Percentiles rank a stretch among this genome's conserved stretches.
Evolutionary conservation across 768 basidiomycete species (phyloP).

Genomic region (Holtermannia corniformis): DNA sequence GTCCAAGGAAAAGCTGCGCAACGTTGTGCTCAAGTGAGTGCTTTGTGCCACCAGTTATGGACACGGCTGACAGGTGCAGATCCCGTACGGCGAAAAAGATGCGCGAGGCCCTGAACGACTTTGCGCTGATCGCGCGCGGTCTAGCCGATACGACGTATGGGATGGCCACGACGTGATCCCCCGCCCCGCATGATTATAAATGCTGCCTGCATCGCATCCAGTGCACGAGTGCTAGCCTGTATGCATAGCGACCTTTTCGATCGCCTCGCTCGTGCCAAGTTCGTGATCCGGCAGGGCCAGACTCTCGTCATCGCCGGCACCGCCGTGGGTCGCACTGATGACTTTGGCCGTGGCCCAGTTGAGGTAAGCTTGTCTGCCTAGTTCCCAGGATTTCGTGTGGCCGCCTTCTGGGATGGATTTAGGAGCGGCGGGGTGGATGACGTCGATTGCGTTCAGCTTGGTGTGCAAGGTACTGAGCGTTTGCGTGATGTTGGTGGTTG

Average conservation of each 20-base stretch:
- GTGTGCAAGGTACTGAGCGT: constrained; percentile 44
- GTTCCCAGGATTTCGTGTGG: constrained; percentile 70
- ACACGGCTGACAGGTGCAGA: constrained; percentile 39
- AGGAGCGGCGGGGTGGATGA: constrained; percentile 45
- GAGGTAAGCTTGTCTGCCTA: constrained; percentile 60
- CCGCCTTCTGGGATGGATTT: constrained; percentile 43
- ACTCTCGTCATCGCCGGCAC: background rate
- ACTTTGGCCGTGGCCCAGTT: constrained; percentile 64
- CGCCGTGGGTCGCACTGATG: constrained; percentile 25
- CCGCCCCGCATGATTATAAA: background rate
- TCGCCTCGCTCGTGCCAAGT: no score
- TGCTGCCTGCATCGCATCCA: no score
- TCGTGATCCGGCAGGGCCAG: no score
- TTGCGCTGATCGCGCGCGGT: constrained; percentile 73
- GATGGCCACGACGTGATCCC: constrained; percentile 51
- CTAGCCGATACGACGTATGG: constrained; percentile 79
- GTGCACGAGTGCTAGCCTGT: no score
- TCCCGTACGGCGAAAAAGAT: constrained; percentile 64
- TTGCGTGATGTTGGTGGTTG: constrained; percentile 10
- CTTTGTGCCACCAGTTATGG: background rate
- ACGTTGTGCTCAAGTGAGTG: constrained; percentile 33
- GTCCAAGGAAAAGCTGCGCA: constrained; percentile 62
- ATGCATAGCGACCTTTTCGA: no score
- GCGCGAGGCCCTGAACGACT: constrained; percentile 76
- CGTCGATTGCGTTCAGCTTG: constrained; percentile 46